Evolutionary conservation across 225 moss, liverwort and hornwort species (phyloP).

Genomic region (Physcomitrellopsis africana): DNA sequence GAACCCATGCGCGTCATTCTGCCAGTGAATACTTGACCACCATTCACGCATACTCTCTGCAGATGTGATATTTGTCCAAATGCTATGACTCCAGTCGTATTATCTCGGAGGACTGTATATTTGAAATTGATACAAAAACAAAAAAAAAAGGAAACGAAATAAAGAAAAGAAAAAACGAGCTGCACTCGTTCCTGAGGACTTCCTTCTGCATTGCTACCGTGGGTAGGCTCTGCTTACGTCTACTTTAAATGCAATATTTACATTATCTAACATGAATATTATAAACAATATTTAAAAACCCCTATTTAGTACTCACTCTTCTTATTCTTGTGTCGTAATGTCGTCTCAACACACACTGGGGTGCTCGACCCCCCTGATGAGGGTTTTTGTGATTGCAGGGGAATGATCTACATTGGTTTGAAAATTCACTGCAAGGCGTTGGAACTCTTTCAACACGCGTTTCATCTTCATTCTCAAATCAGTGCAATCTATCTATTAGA

Average conservation of each 20-base stretch:
- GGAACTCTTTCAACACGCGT: slow-evolving; percentile 97
- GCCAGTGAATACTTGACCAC: slow-evolving; percentile 91
- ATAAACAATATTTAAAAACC: no score
- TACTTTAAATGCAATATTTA: not conserved
- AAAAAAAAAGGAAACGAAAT: no score
- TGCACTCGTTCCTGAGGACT: slow-evolving; percentile 85
- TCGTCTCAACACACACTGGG: slow-evolving; percentile 2
- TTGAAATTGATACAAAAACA: slow-evolving; percentile 70
- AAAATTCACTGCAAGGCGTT: slow-evolving; percentile 90
- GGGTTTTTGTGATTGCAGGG: slow-evolving; percentile 56
- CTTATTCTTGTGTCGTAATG: not conserved
- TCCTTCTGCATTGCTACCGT: slow-evolving; percentile 94
- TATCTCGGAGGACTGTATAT: slow-evolving; percentile 90
- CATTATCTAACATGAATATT: no score
- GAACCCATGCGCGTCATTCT: slow-evolving; percentile 81
- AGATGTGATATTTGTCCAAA: slow-evolving; percentile 83
- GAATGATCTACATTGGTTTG: slow-evolving; percentile 93
- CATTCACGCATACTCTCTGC: slow-evolving; percentile 90
- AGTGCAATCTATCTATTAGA: not conserved
- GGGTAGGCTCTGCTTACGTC: slow-evolving; percentile 55
- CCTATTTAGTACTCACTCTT: not conserved
- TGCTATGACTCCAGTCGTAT: slow-evolving; percentile 85
- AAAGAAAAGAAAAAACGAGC: slow-evolving; percentile 67
- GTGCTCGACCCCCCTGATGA: slow-evolving; percentile 10
- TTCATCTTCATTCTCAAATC: slow-evolving; percentile 19